A percentile compares a stretch with the other conserved stretches of the same genome.
Evolutionary conservation across 2,329 filamentous ascomycete species (phyloP).

Genomic region (Penicillium hordei): DNA sequence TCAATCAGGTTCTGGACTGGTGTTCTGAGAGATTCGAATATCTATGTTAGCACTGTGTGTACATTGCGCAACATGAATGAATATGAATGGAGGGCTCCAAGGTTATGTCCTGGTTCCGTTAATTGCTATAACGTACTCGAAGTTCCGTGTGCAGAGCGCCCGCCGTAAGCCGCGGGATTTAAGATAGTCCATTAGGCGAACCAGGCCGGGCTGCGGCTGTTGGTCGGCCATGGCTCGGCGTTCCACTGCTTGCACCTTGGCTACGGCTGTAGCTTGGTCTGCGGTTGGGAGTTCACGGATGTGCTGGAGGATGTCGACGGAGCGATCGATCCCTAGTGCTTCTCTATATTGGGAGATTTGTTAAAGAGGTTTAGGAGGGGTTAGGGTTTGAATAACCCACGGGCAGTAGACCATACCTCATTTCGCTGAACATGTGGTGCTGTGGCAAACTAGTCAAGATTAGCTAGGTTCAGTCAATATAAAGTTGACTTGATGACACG

Average conservation of each 20-base stretch:
- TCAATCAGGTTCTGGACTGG: constrained; percentile 53
- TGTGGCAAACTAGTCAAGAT: constrained; percentile 68
- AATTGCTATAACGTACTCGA: constrained; percentile 57
- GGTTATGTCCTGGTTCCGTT: background rate
- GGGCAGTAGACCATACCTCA: constrained; percentile 56
- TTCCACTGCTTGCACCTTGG: constrained; percentile 76
- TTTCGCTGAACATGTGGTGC: constrained; percentile 91
- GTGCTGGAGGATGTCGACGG: constrained; percentile 83
- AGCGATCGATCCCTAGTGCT: constrained; percentile 69
- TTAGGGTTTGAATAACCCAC: background rate
- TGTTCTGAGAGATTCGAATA: constrained; percentile 25
- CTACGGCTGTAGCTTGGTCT: constrained; percentile 64
- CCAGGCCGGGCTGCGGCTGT: constrained; percentile 76
- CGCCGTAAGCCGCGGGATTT: constrained; percentile 66
- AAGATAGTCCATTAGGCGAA: constrained; percentile 77
- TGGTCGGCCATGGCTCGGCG: constrained; percentile 76
- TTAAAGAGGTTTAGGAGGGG: background rate
- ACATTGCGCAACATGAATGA: background rate
- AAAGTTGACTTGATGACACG: background rate
- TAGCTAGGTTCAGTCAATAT: constrained; percentile 5
- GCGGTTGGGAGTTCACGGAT: constrained; percentile 69
- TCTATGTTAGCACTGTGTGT: background rate
- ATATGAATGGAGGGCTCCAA: background rate
- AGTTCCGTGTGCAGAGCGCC: constrained; percentile 92
- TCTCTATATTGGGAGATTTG: constrained; percentile 28